phyloP scores from a whole-genome alignment of 2,329 filamentous ascomycete genomes.

The Penicillium thymicola region DNA sequence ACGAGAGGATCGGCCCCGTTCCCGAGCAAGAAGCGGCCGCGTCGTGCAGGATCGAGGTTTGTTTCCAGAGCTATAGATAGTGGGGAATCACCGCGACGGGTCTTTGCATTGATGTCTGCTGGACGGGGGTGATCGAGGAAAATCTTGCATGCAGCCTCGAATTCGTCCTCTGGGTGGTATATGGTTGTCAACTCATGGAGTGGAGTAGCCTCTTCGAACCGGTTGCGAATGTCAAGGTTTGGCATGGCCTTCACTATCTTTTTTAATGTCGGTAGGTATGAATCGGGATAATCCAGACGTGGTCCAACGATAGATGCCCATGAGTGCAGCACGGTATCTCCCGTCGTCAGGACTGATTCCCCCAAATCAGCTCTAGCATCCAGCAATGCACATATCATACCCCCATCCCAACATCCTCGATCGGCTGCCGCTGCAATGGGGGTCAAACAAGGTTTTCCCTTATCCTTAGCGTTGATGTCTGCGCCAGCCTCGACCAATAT shows the following conservation, averaged over 20 bases:
- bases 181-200: constrained; percentile 22
- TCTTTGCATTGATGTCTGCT: constrained; percentile 20
- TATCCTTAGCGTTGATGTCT: constrained; percentile 14
- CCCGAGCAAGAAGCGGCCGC: constrained; percentile 18
- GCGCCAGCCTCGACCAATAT: constrained; percentile 15
- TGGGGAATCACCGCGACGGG: constrained; percentile 19
- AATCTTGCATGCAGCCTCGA: constrained; percentile 23
- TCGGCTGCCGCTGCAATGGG: constrained; percentile 24
- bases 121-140: constrained; percentile 14
- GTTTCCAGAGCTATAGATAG: constrained; percentile 22
- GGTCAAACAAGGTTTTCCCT: constrained; percentile 16
- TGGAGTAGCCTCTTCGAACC: constrained; percentile 19
- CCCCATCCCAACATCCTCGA: constrained; percentile 24
- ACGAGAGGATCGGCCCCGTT: constrained; percentile 20
- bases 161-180: constrained; percentile 23
- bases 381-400: constrained; percentile 22
- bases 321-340: constrained; percentile 25
- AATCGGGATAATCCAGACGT: constrained; percentile 23
- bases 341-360: constrained; percentile 7
- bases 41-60: constrained; percentile 16
- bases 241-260: constrained; percentile 15
- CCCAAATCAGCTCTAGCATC: constrained; percentile 20
- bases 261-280: constrained; percentile 19
- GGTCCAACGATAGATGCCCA: constrained; percentile 23
- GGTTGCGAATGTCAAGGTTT: constrained; percentile 17